Conservation (phyloP, 75 land plant species). For the Isoetes taiwanensis region DNA sequence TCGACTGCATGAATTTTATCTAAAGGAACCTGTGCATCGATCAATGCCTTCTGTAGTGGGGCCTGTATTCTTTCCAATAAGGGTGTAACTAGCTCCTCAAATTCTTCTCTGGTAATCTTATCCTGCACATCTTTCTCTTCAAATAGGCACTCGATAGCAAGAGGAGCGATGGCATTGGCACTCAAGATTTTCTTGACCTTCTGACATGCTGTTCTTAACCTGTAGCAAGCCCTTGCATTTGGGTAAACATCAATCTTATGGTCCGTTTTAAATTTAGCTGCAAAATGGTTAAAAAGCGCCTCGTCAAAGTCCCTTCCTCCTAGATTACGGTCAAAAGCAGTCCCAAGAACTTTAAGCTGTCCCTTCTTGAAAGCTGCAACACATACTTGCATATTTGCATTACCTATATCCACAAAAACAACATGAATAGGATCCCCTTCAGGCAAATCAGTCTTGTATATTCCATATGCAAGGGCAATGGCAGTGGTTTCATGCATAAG, state of each 20-base stretch:
- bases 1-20: slow-evolving; percentile 59
- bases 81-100: slow-evolving; percentile 50
- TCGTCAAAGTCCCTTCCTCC: slow-evolving; percentile 89
- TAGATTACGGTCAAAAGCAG: slow-evolving; percentile 57
- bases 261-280: slow-evolving; percentile 43
- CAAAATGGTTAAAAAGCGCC: slow-evolving; percentile 52
- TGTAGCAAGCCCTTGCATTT: slow-evolving; percentile 48
- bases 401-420: slow-evolving; percentile 81
- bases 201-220: slow-evolving; percentile 62
- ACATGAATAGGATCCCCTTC: slow-evolving; percentile 58
- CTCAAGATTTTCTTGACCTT: slow-evolving; percentile 72
- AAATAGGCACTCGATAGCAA: slow-evolving; percentile 78
- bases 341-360: slow-evolving; percentile 51
- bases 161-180: slow-evolving; percentile 74
- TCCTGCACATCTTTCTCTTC: slow-evolving; percentile 86
- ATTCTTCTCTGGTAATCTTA: slow-evolving; percentile 80
- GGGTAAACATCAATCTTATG: slow-evolving; percentile 46
- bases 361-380: slow-evolving; percentile 72
- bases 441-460: slow-evolving; percentile 76
- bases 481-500: slow-evolving; percentile 86
- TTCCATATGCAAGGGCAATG: slow-evolving; percentile 77
- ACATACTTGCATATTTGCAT: slow-evolving; percentile 75
- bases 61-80: slow-evolving; percentile 48
- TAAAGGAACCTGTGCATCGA: slow-evolving; percentile 36
- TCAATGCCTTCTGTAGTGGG: slow-evolving; percentile 60